Percentiles rank a stretch among this genome's conserved stretches.
These are phyloP conservation scores for Tricholoma furcatifolium DNA, from an alignment of 768 basidiomycete species.

Conservation along the genomic window DNA sequence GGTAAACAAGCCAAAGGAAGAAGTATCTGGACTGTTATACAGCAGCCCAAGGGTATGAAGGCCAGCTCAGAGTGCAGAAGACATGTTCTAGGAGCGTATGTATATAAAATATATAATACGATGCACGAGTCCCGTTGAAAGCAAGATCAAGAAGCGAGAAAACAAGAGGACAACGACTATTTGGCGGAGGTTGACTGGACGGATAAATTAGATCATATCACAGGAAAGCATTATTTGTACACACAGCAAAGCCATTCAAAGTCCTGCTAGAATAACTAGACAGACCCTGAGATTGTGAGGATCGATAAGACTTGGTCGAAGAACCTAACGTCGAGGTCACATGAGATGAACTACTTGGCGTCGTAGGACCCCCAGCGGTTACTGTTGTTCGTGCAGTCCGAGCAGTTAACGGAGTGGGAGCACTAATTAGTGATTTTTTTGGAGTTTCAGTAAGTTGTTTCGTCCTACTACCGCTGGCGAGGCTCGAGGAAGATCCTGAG, in stretches of 20 bases:
- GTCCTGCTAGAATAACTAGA: slow-evolving; percentile 77
- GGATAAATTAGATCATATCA: slow-evolving; percentile 9
- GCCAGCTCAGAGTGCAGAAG: slow-evolving; percentile 32
- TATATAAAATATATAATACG: slow-evolving; percentile 3
- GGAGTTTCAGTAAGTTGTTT: slow-evolving; percentile 67
- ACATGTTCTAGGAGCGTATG: slow-evolving; percentile 19
- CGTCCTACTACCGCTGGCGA: slow-evolving; percentile 49
- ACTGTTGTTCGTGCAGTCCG: slow-evolving; percentile 60
- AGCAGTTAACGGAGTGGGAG: slow-evolving; percentile 84
- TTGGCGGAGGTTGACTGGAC: slow-evolving; percentile 41
- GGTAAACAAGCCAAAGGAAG: slow-evolving; percentile 31
- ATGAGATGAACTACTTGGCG: slow-evolving; percentile 56
- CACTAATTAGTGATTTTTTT: slow-evolving; percentile 88
- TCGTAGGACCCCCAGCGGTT: slow-evolving; percentile 49
- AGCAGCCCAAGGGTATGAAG: slow-evolving; percentile 41
- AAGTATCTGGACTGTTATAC: slow-evolving; percentile 32
- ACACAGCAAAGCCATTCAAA: slow-evolving; percentile 67
- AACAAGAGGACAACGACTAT: slow-evolving; percentile 25
- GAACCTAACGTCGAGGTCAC: slow-evolving; percentile 51
- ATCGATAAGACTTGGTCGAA: slow-evolving; percentile 62
- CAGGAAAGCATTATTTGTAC: slow-evolving; percentile 23
- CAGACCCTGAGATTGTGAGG: slow-evolving; percentile 68
- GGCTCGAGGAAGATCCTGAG: slow-evolving; percentile 56
- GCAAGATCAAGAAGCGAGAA: slow-evolving; percentile 16
- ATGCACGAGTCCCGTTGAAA: slow-evolving; percentile 21